These are phyloP conservation scores for Neofusicoccum umdonicola DNA, from an alignment of 2,329 filamentous ascomycete genomes.

Conservation along the genomic window DNA sequence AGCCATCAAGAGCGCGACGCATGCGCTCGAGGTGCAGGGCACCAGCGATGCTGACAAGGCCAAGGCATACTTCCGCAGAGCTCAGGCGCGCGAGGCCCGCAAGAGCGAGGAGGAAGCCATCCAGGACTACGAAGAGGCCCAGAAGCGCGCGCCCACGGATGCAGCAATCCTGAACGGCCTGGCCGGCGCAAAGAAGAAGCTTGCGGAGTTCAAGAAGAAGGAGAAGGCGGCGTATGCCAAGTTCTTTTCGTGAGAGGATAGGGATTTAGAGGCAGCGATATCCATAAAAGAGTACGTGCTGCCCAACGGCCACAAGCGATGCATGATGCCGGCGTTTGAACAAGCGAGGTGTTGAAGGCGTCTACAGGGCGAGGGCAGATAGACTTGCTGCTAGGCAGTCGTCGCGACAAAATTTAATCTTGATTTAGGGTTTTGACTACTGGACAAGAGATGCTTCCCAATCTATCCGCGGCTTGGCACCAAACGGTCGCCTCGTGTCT, in stretches of 20 bases:
- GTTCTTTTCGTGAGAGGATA: conserved; percentile 13
- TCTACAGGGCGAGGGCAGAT: not conserved
- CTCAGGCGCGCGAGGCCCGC: conserved; percentile 67
- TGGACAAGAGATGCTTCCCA: no score
- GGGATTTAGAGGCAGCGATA: not conserved
- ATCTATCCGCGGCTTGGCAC: not conserved
- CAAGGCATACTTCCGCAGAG: conserved; percentile 85
- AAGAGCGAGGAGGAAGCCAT: conserved; percentile 81
- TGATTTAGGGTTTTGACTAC: not conserved
- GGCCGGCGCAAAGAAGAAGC: conserved; percentile 71
- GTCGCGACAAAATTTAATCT: not conserved
- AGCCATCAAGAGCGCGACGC: conserved; percentile 66
- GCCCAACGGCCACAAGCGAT: not conserved
- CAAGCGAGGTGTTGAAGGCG: conserved; percentile 8
- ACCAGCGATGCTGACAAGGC: conserved; percentile 74
- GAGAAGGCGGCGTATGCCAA: conserved; percentile 92
- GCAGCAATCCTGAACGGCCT: conserved; percentile 73
- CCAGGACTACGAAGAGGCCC: conserved; percentile 43
- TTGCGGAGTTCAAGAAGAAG: conserved; percentile 72
- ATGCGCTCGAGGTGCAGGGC: conserved; percentile 65
- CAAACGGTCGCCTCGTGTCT: not conserved
- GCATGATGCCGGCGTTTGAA: conserved; percentile 8
- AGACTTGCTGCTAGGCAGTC: not conserved
- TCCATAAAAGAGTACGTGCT: conserved; percentile 5
- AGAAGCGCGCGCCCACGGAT: conserved; percentile 62